These are phyloP conservation scores for Saccharomycopsis vini DNA, from an alignment of 805 yeast species.

Conservation along the genomic window DNA sequence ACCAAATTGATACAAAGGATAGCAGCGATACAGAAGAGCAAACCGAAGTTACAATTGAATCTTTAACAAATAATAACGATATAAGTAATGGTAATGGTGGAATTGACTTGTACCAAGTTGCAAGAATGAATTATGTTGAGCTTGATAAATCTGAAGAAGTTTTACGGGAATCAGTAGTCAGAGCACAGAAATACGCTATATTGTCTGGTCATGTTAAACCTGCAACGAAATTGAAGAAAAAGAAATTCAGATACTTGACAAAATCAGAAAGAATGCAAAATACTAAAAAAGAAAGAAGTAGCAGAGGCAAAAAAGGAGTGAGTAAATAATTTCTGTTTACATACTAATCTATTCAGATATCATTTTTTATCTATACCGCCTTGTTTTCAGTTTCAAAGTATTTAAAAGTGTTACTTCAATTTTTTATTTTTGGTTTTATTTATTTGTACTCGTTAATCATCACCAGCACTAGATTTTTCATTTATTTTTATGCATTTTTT, in stretches of 20 bases:
- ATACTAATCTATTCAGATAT: too few species aligned
- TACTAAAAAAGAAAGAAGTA: slow-evolving; percentile 37
- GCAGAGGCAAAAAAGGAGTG: too few species aligned
- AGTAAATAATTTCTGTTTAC: too few species aligned
- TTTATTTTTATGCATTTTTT: too few species aligned
- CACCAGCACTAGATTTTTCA: too few species aligned
- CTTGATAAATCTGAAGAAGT: slow-evolving; percentile 59
- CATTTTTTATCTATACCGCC: too few species aligned
- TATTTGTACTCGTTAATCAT: too few species aligned
- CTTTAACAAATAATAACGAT: slow-evolving; percentile 35
- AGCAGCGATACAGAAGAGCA: slow-evolving; percentile 18
- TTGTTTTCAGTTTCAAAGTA: too few species aligned
- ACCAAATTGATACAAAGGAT: slow-evolving; percentile 25
- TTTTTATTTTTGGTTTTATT: too few species aligned
- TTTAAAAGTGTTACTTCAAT: too few species aligned
- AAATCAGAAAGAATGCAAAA: slow-evolving; percentile 65
- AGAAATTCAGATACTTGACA: slow-evolving; percentile 82
- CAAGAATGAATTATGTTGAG: slow-evolving; percentile 65
- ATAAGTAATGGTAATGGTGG: slow-evolving; percentile 28
- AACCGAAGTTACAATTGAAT: slow-evolving; percentile 36
- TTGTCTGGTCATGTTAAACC: slow-evolving; percentile 18
- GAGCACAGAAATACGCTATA: slow-evolving; percentile 61
- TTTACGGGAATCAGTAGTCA: slow-evolving; percentile 59
- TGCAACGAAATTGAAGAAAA: slow-evolving; percentile 45
- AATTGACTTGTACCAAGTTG: slow-evolving; percentile 51